Evolutionary conservation across 2,329 filamentous ascomycete species (phyloP).

Genomic region (Tolypocladium tropicale): DNA sequence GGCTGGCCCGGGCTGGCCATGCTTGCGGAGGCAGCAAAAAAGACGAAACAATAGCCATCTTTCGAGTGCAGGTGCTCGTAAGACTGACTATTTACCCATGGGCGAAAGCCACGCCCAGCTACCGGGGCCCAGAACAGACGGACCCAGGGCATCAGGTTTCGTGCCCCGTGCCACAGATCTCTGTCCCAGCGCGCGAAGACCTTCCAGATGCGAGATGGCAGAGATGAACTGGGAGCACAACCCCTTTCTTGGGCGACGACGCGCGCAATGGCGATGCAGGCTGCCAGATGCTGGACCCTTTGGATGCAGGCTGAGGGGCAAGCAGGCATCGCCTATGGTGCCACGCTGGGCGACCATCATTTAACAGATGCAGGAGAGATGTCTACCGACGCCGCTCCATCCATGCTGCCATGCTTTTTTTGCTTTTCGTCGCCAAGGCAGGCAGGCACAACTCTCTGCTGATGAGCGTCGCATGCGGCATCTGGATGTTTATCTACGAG

Average conservation of each 20-base stretch:
- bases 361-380: background rate
- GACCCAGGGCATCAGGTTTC: background rate
- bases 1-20: background rate
- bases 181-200: background rate
- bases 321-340: constrained; percentile 4
- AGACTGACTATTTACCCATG: background rate
- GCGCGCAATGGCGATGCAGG: background rate
- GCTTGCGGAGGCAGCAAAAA: background rate
- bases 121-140: background rate
- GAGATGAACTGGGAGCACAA: background rate
- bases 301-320: constrained; percentile 1
- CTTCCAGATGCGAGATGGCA: background rate
- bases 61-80: background rate
- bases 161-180: background rate
- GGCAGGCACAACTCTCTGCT: background rate
- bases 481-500: background rate
- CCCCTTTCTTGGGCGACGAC: background rate
- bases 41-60: background rate
- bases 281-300: background rate
- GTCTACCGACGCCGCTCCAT: background rate
- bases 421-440: background rate
- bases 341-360: constrained; percentile 1
- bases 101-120: background rate
- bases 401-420: background rate
- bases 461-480: background rate